Base-by-base conservation (phyloP, 1,284 basidiomycete genomes). In the Cutaneotrichosporon sp. region DNA sequence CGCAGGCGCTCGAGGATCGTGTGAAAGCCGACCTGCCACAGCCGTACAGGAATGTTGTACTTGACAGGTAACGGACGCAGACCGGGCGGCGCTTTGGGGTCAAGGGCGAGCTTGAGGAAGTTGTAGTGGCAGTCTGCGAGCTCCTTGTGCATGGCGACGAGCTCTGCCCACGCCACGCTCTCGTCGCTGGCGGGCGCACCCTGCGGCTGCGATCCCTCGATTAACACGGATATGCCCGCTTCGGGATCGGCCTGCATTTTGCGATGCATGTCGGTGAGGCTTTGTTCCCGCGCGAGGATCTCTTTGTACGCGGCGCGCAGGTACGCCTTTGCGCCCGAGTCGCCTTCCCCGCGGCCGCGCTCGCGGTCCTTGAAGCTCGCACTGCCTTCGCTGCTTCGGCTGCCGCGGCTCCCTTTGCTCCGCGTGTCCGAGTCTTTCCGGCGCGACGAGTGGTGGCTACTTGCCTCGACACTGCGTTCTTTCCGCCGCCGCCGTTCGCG, bases 21-120 rank as follows among this genome's bases (percentile, higher is more conserved):
- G 72, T 96, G 85, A 73, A 97, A 97, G 0, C 82, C 90, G 44
- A 85, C 86, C 1, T 88, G 86, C 94, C 96, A 98, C 0, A 98
- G 80, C 13, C 93, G 84, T 33, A 86, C 86, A 50, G 94, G 89
- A 59, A 97, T 91, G 72, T 94, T 96, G 77, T 97, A 97, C 65
- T 90, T 92, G 43, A 84, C 84, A 0, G 93, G 91, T 40, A 97
- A 87, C 58, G 86, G 84, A 44, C 90, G 86, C 3, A 97, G 77
- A 0, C 90, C 92, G 0, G 87, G 83, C 0, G 94, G 94, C 0
- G 93, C 83, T 21, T 84, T 84, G 0, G 91, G 89, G 7, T 90
- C 84, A 45, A 92, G 83, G 0, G 91, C 89, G 21, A 93, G 84
- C 49, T 85, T 81, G 51, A 98, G 81, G 45, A 97, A 83, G 60